These are phyloP conservation scores for Debaryomyces singareniensis DNA, from an alignment of 1,139 yeast genomes.

Conservation along the genomic window DNA sequence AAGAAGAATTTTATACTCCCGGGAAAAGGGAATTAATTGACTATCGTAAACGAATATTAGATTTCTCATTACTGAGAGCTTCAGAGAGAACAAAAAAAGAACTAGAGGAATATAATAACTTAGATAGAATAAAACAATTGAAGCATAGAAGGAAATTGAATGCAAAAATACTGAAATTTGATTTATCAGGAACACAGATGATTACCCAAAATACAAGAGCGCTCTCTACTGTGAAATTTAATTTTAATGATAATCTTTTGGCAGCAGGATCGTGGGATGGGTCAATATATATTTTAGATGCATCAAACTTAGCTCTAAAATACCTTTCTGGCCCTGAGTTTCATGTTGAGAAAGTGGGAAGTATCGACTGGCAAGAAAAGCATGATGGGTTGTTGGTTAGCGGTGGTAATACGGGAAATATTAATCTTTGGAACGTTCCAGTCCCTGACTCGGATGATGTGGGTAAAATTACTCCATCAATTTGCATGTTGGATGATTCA, in stretches of 20 bases:
- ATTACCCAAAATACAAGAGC: slow-evolving; percentile 57
- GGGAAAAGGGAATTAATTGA: slow-evolving; percentile 55
- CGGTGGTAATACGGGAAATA: slow-evolving; percentile 62
- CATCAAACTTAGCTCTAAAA: slow-evolving; percentile 26
- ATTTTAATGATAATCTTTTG: slow-evolving; percentile 23
- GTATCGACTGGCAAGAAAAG: slow-evolving; percentile 53
- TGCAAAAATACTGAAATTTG: slow-evolving; percentile 27
- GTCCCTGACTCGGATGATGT: slow-evolving; percentile 5
- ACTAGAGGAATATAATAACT: slow-evolving; percentile 11
- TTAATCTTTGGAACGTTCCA: slow-evolving; percentile 37
- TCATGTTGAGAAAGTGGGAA: slow-evolving; percentile 61
- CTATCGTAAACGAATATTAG: slow-evolving; percentile 47
- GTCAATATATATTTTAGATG: slow-evolving; percentile 43
- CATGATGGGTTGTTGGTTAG: slow-evolving; percentile 26
- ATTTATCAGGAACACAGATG: slow-evolving; percentile 63
- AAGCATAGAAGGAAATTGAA: slow-evolving; percentile 43
- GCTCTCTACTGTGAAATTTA: slow-evolving; percentile 51
- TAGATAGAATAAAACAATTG: slow-evolving; percentile 23
- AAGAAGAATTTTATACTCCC: slow-evolving; percentile 82
- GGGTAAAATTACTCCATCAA: slow-evolving; percentile 10
- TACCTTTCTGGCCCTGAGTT: slow-evolving; percentile 21
- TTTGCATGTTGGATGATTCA: slow-evolving; percentile 31
- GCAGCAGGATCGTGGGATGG: slow-evolving; percentile 91
- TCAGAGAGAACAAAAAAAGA: slow-evolving; percentile 30
- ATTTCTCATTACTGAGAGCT: slow-evolving; percentile 44